These are phyloP conservation scores for Drechslerella stenobrocha DNA, from an alignment of 2,329 filamentous ascomycete species.

Conservation along the genomic window DNA sequence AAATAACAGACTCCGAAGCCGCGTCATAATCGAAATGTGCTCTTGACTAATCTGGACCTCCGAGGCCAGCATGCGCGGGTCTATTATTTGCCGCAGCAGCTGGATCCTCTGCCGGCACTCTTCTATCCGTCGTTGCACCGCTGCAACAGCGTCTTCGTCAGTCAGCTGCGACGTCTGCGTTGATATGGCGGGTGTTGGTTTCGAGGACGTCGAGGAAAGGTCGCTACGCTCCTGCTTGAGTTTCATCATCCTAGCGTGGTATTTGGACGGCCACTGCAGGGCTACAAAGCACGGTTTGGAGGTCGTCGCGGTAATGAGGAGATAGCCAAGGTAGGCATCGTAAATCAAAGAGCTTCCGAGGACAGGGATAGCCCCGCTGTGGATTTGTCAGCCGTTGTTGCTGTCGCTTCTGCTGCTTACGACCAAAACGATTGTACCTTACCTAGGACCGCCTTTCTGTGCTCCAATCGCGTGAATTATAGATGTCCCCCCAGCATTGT, in stretches of 20 bases:
- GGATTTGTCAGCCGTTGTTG: slow-evolving; percentile 14
- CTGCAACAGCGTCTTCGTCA: slow-evolving; percentile 20
- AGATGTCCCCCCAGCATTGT: slow-evolving; percentile 39
- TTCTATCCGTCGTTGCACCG: slow-evolving; percentile 14
- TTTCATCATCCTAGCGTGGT: slow-evolving; percentile 27
- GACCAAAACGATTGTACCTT: slow-evolving; percentile 27
- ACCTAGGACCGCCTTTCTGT: slow-evolving; percentile 31
- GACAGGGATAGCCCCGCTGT: slow-evolving; percentile 30
- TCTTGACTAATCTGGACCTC: slow-evolving; percentile 33
- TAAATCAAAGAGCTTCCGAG: slow-evolving; percentile 50
- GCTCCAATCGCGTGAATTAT: slow-evolving; percentile 42
- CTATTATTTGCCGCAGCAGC: slow-evolving; percentile 20
- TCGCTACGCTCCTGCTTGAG: slow-evolving; percentile 41
- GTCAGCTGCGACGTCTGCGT: slow-evolving; percentile 2
- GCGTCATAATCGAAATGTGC: slow-evolving; percentile 20
- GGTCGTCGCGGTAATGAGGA: slow-evolving; percentile 50
- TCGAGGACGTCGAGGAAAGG: slow-evolving; percentile 37
- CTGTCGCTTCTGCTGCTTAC: no score
- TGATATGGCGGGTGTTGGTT: neutral
- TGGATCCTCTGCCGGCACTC: slow-evolving; percentile 28
- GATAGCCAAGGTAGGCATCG: slow-evolving; percentile 52
- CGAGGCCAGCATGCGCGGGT: slow-evolving; percentile 18
- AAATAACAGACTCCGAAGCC: slow-evolving; percentile 26
- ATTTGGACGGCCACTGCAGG: slow-evolving; percentile 40
- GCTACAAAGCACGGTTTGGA: slow-evolving; percentile 36